Evolutionary conservation across 345 rosid genomes (phyloP).

Genomic region (Bruguiera parviflora): DNA sequence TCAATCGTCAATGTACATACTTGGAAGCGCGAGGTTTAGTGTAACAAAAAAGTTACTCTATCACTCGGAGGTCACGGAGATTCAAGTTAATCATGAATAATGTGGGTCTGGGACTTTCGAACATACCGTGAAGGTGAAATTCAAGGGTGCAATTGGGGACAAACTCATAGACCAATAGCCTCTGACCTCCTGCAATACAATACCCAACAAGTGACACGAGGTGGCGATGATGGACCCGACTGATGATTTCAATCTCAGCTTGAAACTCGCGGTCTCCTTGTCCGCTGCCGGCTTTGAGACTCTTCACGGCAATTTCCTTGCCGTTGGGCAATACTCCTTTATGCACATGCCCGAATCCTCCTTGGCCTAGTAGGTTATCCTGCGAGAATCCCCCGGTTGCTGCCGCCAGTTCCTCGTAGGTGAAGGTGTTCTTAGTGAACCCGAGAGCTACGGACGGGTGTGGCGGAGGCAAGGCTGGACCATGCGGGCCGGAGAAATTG

Average conservation of each 20-base stretch:
- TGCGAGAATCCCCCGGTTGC: constrained; percentile 69
- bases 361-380: constrained; percentile 66
- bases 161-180: constrained; percentile 70
- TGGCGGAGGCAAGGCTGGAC: constrained; percentile 48
- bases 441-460: constrained; percentile 51
- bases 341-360: constrained; percentile 86
- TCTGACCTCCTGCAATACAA: constrained; percentile 50
- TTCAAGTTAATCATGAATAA: background rate
- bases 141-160: constrained; percentile 71
- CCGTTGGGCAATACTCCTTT: constrained; percentile 72
- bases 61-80: background rate
- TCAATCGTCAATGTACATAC: background rate
- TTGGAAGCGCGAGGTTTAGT: too few species aligned
- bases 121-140: constrained; percentile 68
- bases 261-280: constrained; percentile 80
- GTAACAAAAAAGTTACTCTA: too few species aligned
- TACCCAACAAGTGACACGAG: constrained; percentile 90
- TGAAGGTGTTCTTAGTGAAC: constrained; percentile 56
- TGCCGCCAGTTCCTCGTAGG: constrained; percentile 58
- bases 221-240: constrained; percentile 92
- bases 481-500: constrained; percentile 38
- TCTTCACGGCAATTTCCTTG: constrained; percentile 83
- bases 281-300: constrained; percentile 71
- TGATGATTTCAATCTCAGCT: constrained; percentile 88
- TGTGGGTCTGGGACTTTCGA: background rate